Evolutionary conservation across 2,329 filamentous ascomycete species (phyloP), one percentile per base, ranked within the genome.

Genomic region (Epichloe amarillans): DNA sequence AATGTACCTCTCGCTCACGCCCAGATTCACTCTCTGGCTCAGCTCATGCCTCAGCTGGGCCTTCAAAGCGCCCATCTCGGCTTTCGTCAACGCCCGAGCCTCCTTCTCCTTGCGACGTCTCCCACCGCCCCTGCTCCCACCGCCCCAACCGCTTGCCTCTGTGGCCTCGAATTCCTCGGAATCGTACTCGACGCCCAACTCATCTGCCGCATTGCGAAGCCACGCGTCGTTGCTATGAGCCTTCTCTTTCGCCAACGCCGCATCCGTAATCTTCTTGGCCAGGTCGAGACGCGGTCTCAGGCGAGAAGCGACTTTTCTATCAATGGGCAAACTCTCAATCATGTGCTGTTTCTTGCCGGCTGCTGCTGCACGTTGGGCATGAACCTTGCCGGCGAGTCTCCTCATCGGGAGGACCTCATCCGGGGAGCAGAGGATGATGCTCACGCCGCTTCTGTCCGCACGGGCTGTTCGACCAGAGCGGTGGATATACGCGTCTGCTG

Each of bases 401-500:
- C 88, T 79, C 3, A 91, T 91, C 0, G 88, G 86, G 2, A 82
- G 77, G 2, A 95, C 88, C 70, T 98, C 93, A 53, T 97, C 91
- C 0, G 93, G 91, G 0, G 84, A 82, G 62, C 93, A 97, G 49
- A 98, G 81, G 4, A 98, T 73, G 52, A 98, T 82, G 60, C 88
- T 95, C 37, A 86, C 79, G 38, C 93, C 93, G 0, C 77, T 79
- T 12, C 79, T 79, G 19, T 83, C 79, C 3, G 86, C 91, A 61
- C 93, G 87, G 2, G 93, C 93, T 1, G 93, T 97, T 56, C 93
- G 86, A 12, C 93, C 93, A 1, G 93, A 96, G 23, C 93, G 83
- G 64, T 98, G 93, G 14, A 98, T 90, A 63, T 98, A 98, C 46
- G 85, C 85, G 65, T 97, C 91, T 36, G 93, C 93, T 1, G 88